These are phyloP conservation scores for Colletotrichum tofieldiae DNA, from an alignment of 2,329 filamentous ascomycete genomes.

Conservation along the genomic window DNA sequence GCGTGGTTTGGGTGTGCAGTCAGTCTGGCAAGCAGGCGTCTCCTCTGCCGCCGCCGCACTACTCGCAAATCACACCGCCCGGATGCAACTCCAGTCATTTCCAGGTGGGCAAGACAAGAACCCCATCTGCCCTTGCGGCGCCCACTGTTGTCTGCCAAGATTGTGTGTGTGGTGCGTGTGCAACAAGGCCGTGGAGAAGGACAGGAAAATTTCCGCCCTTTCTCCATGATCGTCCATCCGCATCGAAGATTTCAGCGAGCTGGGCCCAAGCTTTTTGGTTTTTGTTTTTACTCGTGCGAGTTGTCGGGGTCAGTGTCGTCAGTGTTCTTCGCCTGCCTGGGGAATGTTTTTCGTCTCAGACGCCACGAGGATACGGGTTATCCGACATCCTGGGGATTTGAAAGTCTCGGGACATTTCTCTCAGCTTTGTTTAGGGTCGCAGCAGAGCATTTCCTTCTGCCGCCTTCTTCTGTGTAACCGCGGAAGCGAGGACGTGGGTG, in stretches of 20 bases:
- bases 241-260: slow-evolving; percentile 19
- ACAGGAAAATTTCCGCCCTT: slow-evolving; percentile 20
- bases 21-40: too few species aligned
- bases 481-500: neutral
- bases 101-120: slow-evolving; percentile 2
- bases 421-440: neutral
- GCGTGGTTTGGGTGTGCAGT: too few species aligned
- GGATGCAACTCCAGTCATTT: slow-evolving; percentile 18
- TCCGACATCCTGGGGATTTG: neutral
- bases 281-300: neutral
- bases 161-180: neutral
- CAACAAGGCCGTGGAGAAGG: slow-evolving; percentile 8
- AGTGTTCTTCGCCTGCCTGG: neutral
- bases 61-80: slow-evolving; percentile 14
- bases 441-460: neutral
- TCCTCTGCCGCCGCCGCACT: slow-evolving; percentile 1
- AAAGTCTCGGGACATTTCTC: neutral
- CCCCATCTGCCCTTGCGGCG: neutral
- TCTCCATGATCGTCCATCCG: slow-evolving; percentile 33
- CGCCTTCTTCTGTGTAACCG: neutral
- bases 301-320: neutral
- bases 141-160: neutral
- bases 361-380: neutral
- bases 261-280: slow-evolving; percentile 11
- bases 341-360: slow-evolving; percentile 11